Percentiles rank a stretch among this genome's conserved stretches.
These are phyloP conservation scores for Epichloe amarillans DNA, from an alignment of 2,329 filamentous ascomycete species.

Conservation along the genomic window DNA sequence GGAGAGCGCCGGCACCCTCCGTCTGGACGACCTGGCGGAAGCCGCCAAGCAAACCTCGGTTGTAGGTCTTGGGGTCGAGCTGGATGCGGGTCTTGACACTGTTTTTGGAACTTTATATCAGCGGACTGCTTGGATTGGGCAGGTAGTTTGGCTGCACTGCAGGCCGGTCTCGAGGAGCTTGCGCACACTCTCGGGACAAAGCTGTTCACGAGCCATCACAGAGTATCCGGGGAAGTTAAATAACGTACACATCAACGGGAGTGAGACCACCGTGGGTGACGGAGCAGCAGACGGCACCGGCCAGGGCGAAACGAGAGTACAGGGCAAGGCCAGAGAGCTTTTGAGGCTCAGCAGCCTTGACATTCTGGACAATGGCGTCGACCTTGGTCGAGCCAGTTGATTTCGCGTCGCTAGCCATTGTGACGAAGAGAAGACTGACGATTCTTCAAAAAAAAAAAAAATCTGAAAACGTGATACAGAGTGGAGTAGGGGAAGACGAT, in stretches of 20 bases:
- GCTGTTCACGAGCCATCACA: background rate
- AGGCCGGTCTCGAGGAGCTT: background rate
- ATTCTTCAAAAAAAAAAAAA: background rate
- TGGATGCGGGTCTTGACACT: slow-evolving; percentile 95
- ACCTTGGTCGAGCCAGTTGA: slow-evolving; percentile 30
- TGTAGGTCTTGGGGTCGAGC: slow-evolving; percentile 81
- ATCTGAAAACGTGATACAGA: slow-evolving; percentile 4
- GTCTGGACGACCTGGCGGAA: slow-evolving; percentile 75
- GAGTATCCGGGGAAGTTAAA: background rate
- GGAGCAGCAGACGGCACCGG: slow-evolving; percentile 95
- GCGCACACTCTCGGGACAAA: background rate
- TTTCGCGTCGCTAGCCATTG: slow-evolving; percentile 28
- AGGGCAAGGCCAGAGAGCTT: slow-evolving; percentile 47
- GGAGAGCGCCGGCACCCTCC: slow-evolving; percentile 75
- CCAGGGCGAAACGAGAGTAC: slow-evolving; percentile 93
- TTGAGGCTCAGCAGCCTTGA: slow-evolving; percentile 26
- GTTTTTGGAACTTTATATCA: slow-evolving; percentile 7
- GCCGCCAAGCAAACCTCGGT: slow-evolving; percentile 73
- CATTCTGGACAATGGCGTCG: slow-evolving; percentile 30
- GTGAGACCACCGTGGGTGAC: slow-evolving; percentile 95
- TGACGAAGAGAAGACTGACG: slow-evolving; percentile 10
- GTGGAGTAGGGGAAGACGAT: slow-evolving; percentile 6
- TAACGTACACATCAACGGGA: slow-evolving; percentile 98
- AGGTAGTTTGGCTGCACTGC: background rate
- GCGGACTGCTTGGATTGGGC: background rate